These are phyloP conservation scores for Anthracocystis panici-leucophaei DNA, from an alignment of 1,284 basidiomycete species.

Conservation along the genomic window DNA sequence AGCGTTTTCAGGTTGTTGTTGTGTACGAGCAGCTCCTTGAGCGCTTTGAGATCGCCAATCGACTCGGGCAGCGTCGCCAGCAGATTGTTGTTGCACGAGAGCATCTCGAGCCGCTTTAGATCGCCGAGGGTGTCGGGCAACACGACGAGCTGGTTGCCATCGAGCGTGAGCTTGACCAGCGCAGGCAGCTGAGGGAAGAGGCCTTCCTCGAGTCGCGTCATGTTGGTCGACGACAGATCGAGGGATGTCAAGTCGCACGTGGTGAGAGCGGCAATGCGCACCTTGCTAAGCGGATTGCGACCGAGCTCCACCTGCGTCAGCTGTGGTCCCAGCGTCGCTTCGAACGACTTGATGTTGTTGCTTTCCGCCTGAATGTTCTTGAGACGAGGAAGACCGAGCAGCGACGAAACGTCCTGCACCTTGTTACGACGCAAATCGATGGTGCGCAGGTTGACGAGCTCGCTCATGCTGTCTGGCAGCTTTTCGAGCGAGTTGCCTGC, in stretches of 20 bases:
- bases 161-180: slow-evolving; percentile 61
- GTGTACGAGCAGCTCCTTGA: slow-evolving; percentile 86
- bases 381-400: slow-evolving; percentile 60
- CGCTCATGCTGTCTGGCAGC: slow-evolving; percentile 58
- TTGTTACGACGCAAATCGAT: slow-evolving; percentile 65
- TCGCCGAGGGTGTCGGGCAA: slow-evolving; percentile 85
- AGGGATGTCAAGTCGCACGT: slow-evolving; percentile 81
- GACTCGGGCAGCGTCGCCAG: slow-evolving; percentile 81
- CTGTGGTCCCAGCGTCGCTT: slow-evolving; percentile 50
- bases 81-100: slow-evolving; percentile 91
- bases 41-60: slow-evolving; percentile 81
- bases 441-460: slow-evolving; percentile 56
- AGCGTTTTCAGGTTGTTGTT: slow-evolving; percentile 89
- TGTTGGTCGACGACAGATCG: slow-evolving; percentile 90
- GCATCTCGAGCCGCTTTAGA: slow-evolving; percentile 78
- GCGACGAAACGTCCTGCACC: slow-evolving; percentile 58
- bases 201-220: slow-evolving; percentile 82
- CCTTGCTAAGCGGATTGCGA: slow-evolving; percentile 66
- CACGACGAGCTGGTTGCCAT: slow-evolving; percentile 79
- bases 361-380: slow-evolving; percentile 60
- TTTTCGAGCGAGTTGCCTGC: slow-evolving; percentile 62
- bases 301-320: slow-evolving; percentile 59
- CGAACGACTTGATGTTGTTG: slow-evolving; percentile 65
- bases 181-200: slow-evolving; percentile 61
- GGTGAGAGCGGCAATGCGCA: slow-evolving; percentile 61